These are phyloP conservation scores for Stagonosporopsis tanaceti DNA, from an alignment of 2,329 filamentous ascomycete genomes.

Conservation along the genomic window DNA sequence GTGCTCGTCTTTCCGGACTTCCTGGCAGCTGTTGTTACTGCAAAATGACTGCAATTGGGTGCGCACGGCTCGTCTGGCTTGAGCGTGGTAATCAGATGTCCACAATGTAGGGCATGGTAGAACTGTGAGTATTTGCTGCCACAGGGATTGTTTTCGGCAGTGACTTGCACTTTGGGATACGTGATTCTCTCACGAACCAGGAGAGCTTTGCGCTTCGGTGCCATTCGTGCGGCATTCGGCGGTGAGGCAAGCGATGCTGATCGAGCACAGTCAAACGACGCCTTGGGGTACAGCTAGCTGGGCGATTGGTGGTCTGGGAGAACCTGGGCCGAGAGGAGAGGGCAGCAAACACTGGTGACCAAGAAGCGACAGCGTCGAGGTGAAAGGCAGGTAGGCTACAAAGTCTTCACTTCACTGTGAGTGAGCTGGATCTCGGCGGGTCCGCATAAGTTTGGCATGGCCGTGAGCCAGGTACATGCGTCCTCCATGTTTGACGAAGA, in stretches of 20 bases:
- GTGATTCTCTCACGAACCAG: neutral
- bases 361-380: neutral
- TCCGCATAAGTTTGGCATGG: too few species aligned
- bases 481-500: neutral
- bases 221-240: neutral
- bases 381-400: neutral
- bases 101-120: neutral
- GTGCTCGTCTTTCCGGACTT: neutral
- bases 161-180: neutral
- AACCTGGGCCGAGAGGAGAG: neutral
- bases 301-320: neutral
- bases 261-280: neutral
- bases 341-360: neutral
- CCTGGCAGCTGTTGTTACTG: neutral
- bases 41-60: neutral
- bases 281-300: too few species aligned
- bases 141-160: neutral
- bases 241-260: neutral
- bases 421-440: too few species aligned
- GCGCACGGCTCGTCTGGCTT: neutral
- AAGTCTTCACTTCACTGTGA: neutral
- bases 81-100: constrained; percentile 1
- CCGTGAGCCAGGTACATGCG: neutral
- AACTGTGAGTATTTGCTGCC: neutral
- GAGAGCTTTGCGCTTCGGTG: neutral